These are phyloP conservation scores for Fusarium palustre DNA, from an alignment of 2,329 filamentous ascomycete genomes.

Conservation along the genomic window DNA sequence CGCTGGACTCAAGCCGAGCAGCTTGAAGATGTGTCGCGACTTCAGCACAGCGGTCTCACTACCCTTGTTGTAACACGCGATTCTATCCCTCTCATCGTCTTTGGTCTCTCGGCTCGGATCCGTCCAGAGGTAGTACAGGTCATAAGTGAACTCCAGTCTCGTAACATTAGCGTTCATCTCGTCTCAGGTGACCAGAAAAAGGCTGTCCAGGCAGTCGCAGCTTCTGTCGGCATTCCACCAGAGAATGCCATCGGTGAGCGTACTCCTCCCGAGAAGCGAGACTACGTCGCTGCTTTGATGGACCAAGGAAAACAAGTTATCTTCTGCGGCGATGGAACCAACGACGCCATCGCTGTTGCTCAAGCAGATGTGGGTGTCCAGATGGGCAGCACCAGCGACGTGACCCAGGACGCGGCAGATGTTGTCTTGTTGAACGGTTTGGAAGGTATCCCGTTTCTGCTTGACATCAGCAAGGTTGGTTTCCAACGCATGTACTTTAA, in stretches of 20 bases:
- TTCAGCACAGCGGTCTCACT: slow-evolving; percentile 1
- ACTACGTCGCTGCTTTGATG: slow-evolving; percentile 9
- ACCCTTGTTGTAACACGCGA: slow-evolving; percentile 10
- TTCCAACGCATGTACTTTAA: slow-evolving; percentile 20
- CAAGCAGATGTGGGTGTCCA: slow-evolving; percentile 9
- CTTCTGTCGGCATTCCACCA: neutral
- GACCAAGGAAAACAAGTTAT: neutral
- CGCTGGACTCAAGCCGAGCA: neutral
- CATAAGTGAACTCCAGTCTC: slow-evolving; percentile 4
- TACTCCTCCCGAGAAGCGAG: slow-evolving; percentile 7
- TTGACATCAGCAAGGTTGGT: slow-evolving; percentile 7
- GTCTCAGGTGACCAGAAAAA: slow-evolving; percentile 8
- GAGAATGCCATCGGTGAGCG: neutral
- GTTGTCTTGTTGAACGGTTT: slow-evolving; percentile 2
- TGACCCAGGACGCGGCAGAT: slow-evolving; percentile 9
- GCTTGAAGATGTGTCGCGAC: neutral
- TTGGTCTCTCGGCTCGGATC: slow-evolving; percentile 9
- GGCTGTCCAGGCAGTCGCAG: neutral
- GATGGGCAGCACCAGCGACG: slow-evolving; percentile 14
- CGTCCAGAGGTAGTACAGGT: neutral
- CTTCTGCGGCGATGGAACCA: slow-evolving; percentile 7
- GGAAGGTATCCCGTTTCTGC: slow-evolving; percentile 3
- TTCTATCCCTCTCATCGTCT: neutral
- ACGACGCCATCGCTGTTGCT: slow-evolving; percentile 4
- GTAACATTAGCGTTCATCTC: slow-evolving; percentile 1